phyloP scores from a whole-genome alignment of 2,329 filamentous ascomycete genomes.

The Gyromitra esculenta region DNA sequence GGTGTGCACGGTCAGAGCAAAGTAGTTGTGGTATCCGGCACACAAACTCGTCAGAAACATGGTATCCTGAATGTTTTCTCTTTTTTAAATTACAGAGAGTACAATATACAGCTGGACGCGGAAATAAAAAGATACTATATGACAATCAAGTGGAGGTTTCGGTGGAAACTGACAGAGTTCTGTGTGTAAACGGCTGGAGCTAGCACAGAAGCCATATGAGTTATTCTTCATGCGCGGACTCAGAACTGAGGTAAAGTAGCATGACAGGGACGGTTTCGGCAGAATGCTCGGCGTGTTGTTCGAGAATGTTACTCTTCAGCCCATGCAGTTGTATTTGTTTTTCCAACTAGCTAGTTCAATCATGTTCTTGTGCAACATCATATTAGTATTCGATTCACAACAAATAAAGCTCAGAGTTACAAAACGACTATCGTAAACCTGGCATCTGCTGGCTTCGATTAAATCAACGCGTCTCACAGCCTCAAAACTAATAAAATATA shows the following conservation, averaged over 20 bases:
- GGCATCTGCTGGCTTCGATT: conserved; percentile 39
- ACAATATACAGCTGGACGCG: conserved; percentile 2
- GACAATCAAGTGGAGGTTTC: background rate
- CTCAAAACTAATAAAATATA: too few species aligned
- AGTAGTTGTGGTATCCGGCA: too few species aligned
- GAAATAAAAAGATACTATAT: background rate
- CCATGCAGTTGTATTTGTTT: conserved; percentile 1
- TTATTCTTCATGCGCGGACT: background rate
- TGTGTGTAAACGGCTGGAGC: conserved; percentile 15
- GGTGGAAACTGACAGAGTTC: background rate
- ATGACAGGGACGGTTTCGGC: conserved; percentile 9
- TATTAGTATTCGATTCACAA: conserved; percentile 30
- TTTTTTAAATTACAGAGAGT: background rate
- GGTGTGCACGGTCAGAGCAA: too few species aligned
- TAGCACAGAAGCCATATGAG: conserved; percentile 9
- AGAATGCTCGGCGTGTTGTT: background rate
- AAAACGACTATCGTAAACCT: background rate
- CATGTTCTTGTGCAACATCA: conserved; percentile 11
- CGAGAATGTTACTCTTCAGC: conserved; percentile 5
- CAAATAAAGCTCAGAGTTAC: conserved; percentile 36
- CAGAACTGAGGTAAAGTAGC: conserved; percentile 6
- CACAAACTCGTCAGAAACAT: too few species aligned
- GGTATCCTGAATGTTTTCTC: too few species aligned
- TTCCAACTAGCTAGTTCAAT: conserved; percentile 30
- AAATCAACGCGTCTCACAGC: conserved; percentile 13